A percentile compares a stretch with the other conserved stretches of the same genome.
phyloP scores from a whole-genome alignment of 1,139 yeast species.

The Taphrina populina region DNA sequence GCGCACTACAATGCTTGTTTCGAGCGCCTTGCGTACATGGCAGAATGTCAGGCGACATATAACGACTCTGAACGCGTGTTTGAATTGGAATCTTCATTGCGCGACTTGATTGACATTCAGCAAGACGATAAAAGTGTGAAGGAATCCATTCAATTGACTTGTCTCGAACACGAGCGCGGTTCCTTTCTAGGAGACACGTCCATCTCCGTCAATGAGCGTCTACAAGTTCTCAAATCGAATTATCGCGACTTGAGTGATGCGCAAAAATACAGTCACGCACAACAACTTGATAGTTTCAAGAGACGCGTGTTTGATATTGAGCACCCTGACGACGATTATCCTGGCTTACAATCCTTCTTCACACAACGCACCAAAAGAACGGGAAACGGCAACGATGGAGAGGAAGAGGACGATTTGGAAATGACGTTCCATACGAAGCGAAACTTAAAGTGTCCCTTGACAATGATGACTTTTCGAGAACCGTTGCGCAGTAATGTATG shows the following conservation, averaged over 20 bases:
- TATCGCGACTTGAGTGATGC: constrained; percentile 1
- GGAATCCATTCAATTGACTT: not conserved
- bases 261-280: constrained; percentile 17
- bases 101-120: constrained; percentile 1
- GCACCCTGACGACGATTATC: constrained; percentile 36
- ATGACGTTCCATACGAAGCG: constrained; percentile 36
- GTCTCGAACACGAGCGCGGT: not conserved
- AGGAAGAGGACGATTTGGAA: constrained; percentile 37
- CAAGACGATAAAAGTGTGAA: not conserved
- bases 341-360: constrained; percentile 35
- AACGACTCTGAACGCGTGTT: not conserved
- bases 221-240: constrained; percentile 4
- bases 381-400: not conserved
- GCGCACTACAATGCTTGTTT: constrained; percentile 1
- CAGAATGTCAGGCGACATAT: constrained; percentile 6
- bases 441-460: constrained; percentile 39
- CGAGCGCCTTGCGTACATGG: constrained; percentile 2
- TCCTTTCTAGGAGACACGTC: not conserved
- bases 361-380: not conserved
- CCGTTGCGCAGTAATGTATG: constrained; percentile 40
- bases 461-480: constrained; percentile 36
- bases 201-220: constrained; percentile 4
- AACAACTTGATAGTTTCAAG: constrained; percentile 25
- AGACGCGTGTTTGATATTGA: constrained; percentile 34
- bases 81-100: not conserved